A percentile compares a stretch with the other conserved stretches of the same genome.
These are phyloP conservation scores for Chaetomidium leptoderma DNA, from an alignment of 495 filamentous ascomycete species.

Conservation along the genomic window DNA sequence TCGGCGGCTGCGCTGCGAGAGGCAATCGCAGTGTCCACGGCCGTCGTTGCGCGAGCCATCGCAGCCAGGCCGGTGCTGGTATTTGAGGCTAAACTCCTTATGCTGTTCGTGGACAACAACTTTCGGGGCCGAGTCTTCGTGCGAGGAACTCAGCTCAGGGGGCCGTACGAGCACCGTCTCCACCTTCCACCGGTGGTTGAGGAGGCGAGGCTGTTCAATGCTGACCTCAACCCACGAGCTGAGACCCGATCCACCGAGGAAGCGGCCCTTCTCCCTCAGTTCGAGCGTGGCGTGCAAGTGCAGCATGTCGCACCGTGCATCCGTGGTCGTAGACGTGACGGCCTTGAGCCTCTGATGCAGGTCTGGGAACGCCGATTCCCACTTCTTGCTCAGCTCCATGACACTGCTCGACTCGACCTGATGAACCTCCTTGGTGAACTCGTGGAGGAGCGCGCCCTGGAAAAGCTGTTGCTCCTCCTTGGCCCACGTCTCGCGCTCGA, in stretches of 20 bases:
- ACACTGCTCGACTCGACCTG: slow-evolving; percentile 43
- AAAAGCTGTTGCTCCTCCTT: slow-evolving; percentile 33
- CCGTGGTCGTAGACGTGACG: slow-evolving; percentile 29
- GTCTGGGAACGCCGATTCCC: slow-evolving; percentile 42
- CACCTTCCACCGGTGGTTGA: slow-evolving; percentile 47
- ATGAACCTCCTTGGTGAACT: slow-evolving; percentile 42
- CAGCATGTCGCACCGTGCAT: slow-evolving; percentile 48
- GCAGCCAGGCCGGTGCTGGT: slow-evolving; percentile 40
- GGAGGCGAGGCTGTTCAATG: slow-evolving; percentile 41
- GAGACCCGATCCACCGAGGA: slow-evolving; percentile 46
- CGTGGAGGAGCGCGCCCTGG: slow-evolving; percentile 41
- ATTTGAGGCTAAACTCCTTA: slow-evolving; percentile 33
- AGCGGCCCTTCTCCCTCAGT: slow-evolving; percentile 41
- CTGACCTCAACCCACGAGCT: slow-evolving; percentile 47
- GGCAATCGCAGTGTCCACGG: slow-evolving; percentile 32
- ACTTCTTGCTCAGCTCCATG: slow-evolving; percentile 37
- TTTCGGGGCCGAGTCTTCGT: slow-evolving; percentile 31
- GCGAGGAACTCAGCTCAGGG: slow-evolving; percentile 36
- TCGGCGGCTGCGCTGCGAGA: slow-evolving; percentile 22
- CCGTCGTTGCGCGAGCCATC: slow-evolving; percentile 31
- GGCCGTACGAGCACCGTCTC: slow-evolving; percentile 48
- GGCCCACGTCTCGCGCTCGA: slow-evolving; percentile 39
- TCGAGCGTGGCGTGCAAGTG: slow-evolving; percentile 49
- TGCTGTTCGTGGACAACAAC: slow-evolving; percentile 28
- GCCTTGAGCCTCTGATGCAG: slow-evolving; percentile 39